Percentiles rank a stretch among this genome's conserved stretches.
Evolutionary conservation across 108 stramenopile species (phyloP).

Genomic region (Poteriospumella lacustris): DNA sequence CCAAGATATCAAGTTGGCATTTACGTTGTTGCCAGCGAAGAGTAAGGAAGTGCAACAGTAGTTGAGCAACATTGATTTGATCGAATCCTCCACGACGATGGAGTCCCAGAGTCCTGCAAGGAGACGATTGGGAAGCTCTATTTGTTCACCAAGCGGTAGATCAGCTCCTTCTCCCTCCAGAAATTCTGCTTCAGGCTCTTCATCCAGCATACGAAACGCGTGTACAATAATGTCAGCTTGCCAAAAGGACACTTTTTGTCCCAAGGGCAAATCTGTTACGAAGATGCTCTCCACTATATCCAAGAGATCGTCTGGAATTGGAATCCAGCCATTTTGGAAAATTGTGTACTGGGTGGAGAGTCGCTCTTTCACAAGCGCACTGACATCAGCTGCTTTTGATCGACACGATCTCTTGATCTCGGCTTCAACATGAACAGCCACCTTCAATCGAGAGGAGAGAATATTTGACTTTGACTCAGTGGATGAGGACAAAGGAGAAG

Average conservation of each 20-base stretch:
- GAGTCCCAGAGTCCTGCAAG: constrained; percentile 47
- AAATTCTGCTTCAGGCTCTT: constrained; percentile 5
- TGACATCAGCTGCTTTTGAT: too few relatives aligned
- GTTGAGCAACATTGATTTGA: constrained; percentile 45
- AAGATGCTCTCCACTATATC: too few relatives aligned
- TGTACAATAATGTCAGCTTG: constrained; percentile 13
- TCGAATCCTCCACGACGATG: constrained; percentile 39
- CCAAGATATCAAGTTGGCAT: constrained; percentile 56
- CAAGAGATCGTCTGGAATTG: too few relatives aligned
- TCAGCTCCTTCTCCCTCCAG: constrained; percentile 41
- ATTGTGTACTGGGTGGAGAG: too few relatives aligned
- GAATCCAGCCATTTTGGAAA: too few relatives aligned
- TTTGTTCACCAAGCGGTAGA: constrained; percentile 38
- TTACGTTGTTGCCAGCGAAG: constrained; percentile 41
- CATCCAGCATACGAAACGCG: background rate
- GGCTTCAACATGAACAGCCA: background rate
- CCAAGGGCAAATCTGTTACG: background rate
- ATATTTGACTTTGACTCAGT: too few relatives aligned
- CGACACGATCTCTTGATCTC: too few relatives aligned
- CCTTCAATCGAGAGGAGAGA: too few relatives aligned
- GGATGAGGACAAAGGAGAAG: too few relatives aligned
- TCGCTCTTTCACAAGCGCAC: too few relatives aligned
- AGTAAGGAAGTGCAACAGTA: constrained; percentile 51
- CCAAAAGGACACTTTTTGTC: constrained; percentile 1
- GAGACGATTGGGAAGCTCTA: constrained; percentile 33